Evolutionary conservation across 306 rosid species (phyloP), one percentile per base, ranked within the genome.

Genomic region (Ochetophila trinervis): DNA sequence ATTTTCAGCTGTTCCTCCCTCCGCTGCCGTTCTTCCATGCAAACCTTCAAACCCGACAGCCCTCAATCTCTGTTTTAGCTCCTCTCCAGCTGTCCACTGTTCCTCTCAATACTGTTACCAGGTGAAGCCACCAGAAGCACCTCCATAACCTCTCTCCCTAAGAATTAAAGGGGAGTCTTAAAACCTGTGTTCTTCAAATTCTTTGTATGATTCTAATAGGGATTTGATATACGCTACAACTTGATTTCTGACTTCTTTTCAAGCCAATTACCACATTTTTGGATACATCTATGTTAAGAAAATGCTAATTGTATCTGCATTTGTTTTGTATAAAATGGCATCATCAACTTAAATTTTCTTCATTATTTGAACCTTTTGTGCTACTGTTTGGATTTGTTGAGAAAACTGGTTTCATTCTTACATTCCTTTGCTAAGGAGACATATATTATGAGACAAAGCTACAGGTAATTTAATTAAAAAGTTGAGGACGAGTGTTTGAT

Each of bases 1-100:
- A 24, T 78, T 81, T 79, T 82, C 93, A 70, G 88, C 91, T 75
- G 77, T 86, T 65, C 71, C 80, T 71, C 83, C 87, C 44, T 58
- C 87, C 22, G 77, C 84, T 78, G 75, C 89, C 70, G 76, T 82
- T 37, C 75, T 70, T 73, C 79, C 85, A 21, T 42, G 84, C n/a
- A 72, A 69, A 66, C 70, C 84, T 9, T 22, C 73, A 16, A 80
- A 65, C 74, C 74, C 88, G 11, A 23, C 66, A 34, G 71, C 94
- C 53, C 83, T 71, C 52, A 74, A 67, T 66, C 82, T 90, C 77
- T 74, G 87, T 68, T 81, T 90, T 65, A 51, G 21, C 21, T 50
- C 87, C 70, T 76, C 87, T 21, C 35, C 93, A 45, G 54, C 82
- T 27, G 70, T 84, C 63, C 36, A 71, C 77, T 79, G 62, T 63